Conservation (phyloP, 805 yeast genomes). For the Saccharomycopsis fodiens region DNA sequence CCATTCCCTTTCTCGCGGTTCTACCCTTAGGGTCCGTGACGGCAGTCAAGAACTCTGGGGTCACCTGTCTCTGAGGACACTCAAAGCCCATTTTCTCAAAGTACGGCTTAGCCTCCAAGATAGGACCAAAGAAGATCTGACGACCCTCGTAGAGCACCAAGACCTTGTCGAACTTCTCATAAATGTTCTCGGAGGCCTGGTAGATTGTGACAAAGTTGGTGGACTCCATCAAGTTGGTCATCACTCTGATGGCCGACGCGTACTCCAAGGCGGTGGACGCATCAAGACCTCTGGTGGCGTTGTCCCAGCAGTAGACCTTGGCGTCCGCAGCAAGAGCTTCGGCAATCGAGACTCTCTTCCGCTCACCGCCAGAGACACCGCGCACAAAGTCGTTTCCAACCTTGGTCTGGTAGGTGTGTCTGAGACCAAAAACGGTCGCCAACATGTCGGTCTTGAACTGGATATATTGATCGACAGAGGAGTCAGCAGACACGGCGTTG, state of each 20-base stretch:
- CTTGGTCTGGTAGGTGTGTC: conserved; percentile 51
- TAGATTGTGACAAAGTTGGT: conserved; percentile 63
- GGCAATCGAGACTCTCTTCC: conserved; percentile 78
- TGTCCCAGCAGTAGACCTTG: conserved; percentile 65
- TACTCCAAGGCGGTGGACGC: conserved; percentile 78
- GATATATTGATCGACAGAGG: conserved; percentile 34
- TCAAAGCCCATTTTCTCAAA: conserved; percentile 59
- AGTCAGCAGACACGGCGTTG: conserved; percentile 34
- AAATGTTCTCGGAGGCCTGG: conserved; percentile 63
- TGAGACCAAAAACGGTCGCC: conserved; percentile 46
- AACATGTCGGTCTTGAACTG: conserved; percentile 32
- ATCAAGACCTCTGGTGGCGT: conserved; percentile 81
- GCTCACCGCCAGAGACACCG: conserved; percentile 82
- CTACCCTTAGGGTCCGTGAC: conserved; percentile 63
- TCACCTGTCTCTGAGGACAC: conserved; percentile 58
- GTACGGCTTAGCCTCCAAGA: conserved; percentile 43
- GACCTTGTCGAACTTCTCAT: conserved; percentile 56
- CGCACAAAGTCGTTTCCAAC: conserved; percentile 58
- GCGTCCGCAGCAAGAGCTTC: conserved; percentile 66
- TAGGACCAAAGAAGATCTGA: conserved; percentile 62
- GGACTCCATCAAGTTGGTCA: conserved; percentile 45
- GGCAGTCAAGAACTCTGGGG: conserved; percentile 66
- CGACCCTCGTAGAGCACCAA: conserved; percentile 50
- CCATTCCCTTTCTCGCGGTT: conserved; percentile 39
- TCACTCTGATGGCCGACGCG: conserved; percentile 54